Evolutionary conservation across 2,329 filamentous ascomycete species (phyloP).

Genomic region (Ophiostoma sp.): DNA sequence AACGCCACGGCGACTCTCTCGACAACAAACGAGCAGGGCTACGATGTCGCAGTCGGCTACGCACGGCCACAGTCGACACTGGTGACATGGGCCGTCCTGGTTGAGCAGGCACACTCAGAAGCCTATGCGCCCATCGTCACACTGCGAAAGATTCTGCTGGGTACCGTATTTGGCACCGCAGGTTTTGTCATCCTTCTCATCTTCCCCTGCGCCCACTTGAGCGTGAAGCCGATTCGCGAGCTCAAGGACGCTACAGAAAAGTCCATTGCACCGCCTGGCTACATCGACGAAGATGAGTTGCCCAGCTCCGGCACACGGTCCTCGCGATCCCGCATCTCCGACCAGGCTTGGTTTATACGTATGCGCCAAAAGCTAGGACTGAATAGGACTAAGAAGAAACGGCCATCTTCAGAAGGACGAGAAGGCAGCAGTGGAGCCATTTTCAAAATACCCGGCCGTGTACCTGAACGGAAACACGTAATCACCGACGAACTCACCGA

Average conservation of each 20-base stretch:
- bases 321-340: constrained; percentile 46
- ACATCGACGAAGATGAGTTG: constrained; percentile 54
- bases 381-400: constrained; percentile 35
- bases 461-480: constrained; percentile 71
- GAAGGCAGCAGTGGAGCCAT: constrained; percentile 50
- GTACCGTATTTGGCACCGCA: constrained; percentile 80
- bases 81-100: constrained; percentile 78
- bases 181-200: constrained; percentile 71
- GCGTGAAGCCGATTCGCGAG: constrained; percentile 75
- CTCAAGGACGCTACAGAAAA: constrained; percentile 74
- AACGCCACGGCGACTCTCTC: constrained; percentile 69
- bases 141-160: constrained; percentile 77
- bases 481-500: constrained; percentile 85
- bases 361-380: constrained; percentile 36
- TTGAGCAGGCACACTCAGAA: constrained; percentile 74
- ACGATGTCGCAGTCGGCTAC: constrained; percentile 75
- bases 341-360: constrained; percentile 43
- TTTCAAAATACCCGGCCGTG: constrained; percentile 84
- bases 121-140: constrained; percentile 73
- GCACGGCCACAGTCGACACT: constrained; percentile 66
- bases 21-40: constrained; percentile 70
- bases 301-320: constrained; percentile 46
- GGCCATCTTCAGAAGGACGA: constrained; percentile 33
- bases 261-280: constrained; percentile 66
- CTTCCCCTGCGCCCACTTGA: constrained; percentile 77